Conservation (phyloP, 495 filamentous ascomycete genomes). For the Penicillium bovifimosum region DNA sequence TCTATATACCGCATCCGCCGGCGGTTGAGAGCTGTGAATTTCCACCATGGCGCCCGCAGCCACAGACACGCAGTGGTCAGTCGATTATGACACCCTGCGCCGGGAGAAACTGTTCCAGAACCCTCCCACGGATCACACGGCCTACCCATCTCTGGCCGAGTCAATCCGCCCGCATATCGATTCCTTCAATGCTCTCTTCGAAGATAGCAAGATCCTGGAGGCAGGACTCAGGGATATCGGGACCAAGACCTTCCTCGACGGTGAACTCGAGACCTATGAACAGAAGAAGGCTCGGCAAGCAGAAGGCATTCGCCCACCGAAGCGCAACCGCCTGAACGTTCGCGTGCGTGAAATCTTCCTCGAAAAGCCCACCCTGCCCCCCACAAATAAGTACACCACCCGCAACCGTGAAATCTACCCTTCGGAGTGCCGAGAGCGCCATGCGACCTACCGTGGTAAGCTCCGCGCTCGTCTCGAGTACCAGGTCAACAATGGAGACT, state of each 20-base stretch:
- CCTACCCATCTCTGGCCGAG: slow-evolving; percentile 78
- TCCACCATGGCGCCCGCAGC: slow-evolving; percentile 40
- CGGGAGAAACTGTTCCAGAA: slow-evolving; percentile 83
- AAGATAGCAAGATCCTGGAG: slow-evolving; percentile 61
- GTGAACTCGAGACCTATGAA: slow-evolving; percentile 46
- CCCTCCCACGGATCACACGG: slow-evolving; percentile 78
- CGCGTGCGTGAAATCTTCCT: slow-evolving; percentile 72
- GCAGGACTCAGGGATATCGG: slow-evolving; percentile 83
- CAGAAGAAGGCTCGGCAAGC: slow-evolving; percentile 37
- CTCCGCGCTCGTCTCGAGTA: slow-evolving; percentile 75
- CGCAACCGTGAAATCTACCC: slow-evolving; percentile 79
- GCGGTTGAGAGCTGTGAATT: slow-evolving; percentile 10
- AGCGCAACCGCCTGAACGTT: slow-evolving; percentile 66
- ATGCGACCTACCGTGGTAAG: slow-evolving; percentile 85
- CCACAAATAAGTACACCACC: slow-evolving; percentile 71
- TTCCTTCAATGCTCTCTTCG: slow-evolving; percentile 92
- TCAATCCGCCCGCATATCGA: slow-evolving; percentile 87
- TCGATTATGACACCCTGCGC: slow-evolving; percentile 72
- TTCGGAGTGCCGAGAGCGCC: slow-evolving; percentile 88
- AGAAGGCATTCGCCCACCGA: slow-evolving; percentile 43
- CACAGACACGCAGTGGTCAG: slow-evolving; percentile 73
- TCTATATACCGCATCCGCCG: slow-evolving; percentile 15
- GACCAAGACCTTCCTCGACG: slow-evolving; percentile 79
- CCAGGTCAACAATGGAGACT: slow-evolving; percentile 77
- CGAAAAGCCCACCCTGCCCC: slow-evolving; percentile 67